Percentiles rank a stretch among this genome's conserved stretches.
These are phyloP conservation scores for Purshia tridentata DNA, from an alignment of 306 rosid genomes.

Conservation along the genomic window DNA sequence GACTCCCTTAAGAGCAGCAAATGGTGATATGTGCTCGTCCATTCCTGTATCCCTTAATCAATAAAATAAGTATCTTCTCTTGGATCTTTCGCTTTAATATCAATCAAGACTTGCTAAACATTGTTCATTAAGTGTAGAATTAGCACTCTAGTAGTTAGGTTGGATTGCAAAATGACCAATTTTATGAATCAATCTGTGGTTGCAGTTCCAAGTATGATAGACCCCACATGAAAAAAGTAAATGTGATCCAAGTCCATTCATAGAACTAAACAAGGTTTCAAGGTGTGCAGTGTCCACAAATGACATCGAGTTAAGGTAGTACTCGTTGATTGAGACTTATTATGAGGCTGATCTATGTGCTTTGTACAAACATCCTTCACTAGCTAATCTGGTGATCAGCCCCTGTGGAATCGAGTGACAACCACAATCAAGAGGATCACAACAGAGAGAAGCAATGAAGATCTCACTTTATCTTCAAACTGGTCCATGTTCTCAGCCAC, in stretches of 20 bases:
- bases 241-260: not conserved
- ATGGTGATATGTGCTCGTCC: too few species aligned
- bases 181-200: not conserved
- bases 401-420: conserved; percentile 36
- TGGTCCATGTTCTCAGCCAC: conserved; percentile 19
- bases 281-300: not conserved
- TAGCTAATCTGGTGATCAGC: conserved; percentile 9
- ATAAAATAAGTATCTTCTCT: too few species aligned
- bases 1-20: too few species aligned
- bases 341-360: not conserved
- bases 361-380: not conserved
- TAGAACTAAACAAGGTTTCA: not conserved
- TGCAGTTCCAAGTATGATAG: not conserved
- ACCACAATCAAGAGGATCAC: conserved; percentile 49
- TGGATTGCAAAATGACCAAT: not conserved
- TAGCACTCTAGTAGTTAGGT: not conserved
- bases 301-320: not conserved
- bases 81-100: too few species aligned
- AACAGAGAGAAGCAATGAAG: conserved; percentile 56
- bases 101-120: too few species aligned
- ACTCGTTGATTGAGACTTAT: not conserved
- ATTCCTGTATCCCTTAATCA: too few species aligned
- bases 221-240: not conserved
- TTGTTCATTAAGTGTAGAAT: too few species aligned
- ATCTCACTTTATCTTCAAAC: conserved; percentile 45